A percentile compares a stretch with the other conserved stretches of the same genome.
Evolutionary conservation across 192 early-diverging fungal genomes (phyloP).

Genomic region (Hyaloraphidium curvatum): DNA sequence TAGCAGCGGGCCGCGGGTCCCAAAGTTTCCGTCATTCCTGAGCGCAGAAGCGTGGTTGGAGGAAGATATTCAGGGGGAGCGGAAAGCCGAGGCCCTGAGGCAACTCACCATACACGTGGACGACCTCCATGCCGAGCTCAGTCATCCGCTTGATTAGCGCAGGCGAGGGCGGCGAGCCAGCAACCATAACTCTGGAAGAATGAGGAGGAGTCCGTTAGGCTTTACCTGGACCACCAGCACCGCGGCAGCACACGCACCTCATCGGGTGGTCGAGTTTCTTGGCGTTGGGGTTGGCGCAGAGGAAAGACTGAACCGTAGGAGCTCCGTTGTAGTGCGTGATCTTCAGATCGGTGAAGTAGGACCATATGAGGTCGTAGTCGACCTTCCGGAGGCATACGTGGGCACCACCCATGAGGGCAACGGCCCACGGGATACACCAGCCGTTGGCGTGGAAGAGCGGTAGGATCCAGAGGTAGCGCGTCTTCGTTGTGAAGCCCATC

Average conservation of each 20-base stretch:
- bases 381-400: slow-evolving; percentile 31
- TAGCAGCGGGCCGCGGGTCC: slow-evolving; percentile 24
- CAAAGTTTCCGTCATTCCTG: slow-evolving; percentile 35
- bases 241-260: too few relatives aligned
- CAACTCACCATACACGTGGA: slow-evolving; percentile 40
- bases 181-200: slow-evolving; percentile 16
- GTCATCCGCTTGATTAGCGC: slow-evolving; percentile 25
- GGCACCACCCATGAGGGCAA: slow-evolving; percentile 8
- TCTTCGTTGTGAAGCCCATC: slow-evolving; percentile 17
- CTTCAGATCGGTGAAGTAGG: slow-evolving; percentile 14
- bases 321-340: slow-evolving; percentile 36
- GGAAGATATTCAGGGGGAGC: too few relatives aligned
- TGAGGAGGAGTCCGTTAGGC: too few relatives aligned
- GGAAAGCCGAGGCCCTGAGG: too few relatives aligned
- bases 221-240: too few relatives aligned
- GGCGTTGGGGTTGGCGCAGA: slow-evolving; percentile 22
- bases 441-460: slow-evolving; percentile 38
- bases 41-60: too few relatives aligned
- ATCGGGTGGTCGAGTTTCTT: too few relatives aligned
- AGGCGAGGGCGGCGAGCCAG: slow-evolving; percentile 26
- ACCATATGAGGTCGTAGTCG: slow-evolving; percentile 33
- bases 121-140: slow-evolving; percentile 22
- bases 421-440: slow-evolving; percentile 14
- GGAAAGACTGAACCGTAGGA: slow-evolving; percentile 35
- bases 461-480: slow-evolving; percentile 27